Evolutionary conservation across 148 eudicot species (phyloP).

Genomic region (Persicaria tinctoria): DNA sequence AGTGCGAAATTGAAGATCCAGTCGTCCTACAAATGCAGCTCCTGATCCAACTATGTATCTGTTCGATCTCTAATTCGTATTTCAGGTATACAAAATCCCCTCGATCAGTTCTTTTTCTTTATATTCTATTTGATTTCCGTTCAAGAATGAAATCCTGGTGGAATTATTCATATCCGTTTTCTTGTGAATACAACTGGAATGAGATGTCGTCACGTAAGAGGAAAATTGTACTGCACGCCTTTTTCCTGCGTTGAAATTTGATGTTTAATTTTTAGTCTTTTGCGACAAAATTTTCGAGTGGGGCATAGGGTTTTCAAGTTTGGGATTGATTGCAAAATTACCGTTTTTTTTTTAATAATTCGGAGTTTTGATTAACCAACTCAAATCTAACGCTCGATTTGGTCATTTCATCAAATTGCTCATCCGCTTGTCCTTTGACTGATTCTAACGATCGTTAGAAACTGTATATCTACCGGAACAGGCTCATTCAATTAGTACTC

Average conservation of each 20-base stretch:
- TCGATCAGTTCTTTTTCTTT: neutral
- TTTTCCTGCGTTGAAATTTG: neutral
- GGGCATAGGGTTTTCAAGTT: slow-evolving; percentile 1
- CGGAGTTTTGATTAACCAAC: no score
- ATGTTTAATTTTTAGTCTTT: neutral
- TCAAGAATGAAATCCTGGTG: no score
- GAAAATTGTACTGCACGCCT: neutral
- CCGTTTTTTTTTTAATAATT: no score
- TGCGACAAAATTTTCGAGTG: neutral
- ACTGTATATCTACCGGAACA: neutral
- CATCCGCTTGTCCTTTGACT: no score
- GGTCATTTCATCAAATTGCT: no score
- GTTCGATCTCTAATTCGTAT: neutral
- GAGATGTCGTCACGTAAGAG: neutral
- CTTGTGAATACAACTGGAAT: neutral
- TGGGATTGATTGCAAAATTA: neutral
- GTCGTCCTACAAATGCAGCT: neutral
- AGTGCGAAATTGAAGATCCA: neutral
- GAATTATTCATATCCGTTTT: neutral
- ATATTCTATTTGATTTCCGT: neutral
- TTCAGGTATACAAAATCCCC: neutral
- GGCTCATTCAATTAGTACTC: slow-evolving; percentile 1
- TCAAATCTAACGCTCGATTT: no score
- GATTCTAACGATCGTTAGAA: neutral
- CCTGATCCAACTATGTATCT: neutral